Conservation (phyloP, 108 stramenopile species). For the Cyclotella baltica region DNA sequence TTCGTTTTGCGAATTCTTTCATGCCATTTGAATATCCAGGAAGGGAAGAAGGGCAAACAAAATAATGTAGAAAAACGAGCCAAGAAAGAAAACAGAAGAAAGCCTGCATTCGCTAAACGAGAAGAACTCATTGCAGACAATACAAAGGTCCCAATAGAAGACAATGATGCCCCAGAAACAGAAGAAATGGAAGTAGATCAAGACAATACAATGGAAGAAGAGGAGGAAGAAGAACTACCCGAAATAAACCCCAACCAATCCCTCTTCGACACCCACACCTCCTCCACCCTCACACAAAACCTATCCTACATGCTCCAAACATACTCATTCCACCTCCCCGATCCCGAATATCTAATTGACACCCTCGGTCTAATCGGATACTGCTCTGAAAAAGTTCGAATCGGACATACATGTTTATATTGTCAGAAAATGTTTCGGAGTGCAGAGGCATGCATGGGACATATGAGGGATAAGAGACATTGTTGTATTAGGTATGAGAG, state of each 20-base stretch:
- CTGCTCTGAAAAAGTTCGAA: constrained; percentile 94
- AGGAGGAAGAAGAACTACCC: constrained; percentile 59
- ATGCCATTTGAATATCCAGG: constrained; percentile 8
- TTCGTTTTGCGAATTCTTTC: neutral
- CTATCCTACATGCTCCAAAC: constrained; percentile 74
- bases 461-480: constrained; percentile 88
- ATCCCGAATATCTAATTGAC: constrained; percentile 87
- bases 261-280: constrained; percentile 83
- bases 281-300: constrained; percentile 64
- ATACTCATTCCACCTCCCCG: constrained; percentile 95
- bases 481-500: constrained; percentile 92
- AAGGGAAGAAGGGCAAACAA: constrained; percentile 18
- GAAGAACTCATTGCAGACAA: constrained; percentile 17
- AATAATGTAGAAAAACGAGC: neutral
- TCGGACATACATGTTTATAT: constrained; percentile 92
- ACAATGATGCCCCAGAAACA: neutral
- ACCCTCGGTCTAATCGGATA: constrained; percentile 88
- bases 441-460: constrained; percentile 75
- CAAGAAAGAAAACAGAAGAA: constrained; percentile 43
- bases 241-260: constrained; percentile 87
- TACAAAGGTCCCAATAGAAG: constrained; percentile 8
- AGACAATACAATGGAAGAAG: constrained; percentile 9
- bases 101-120: constrained; percentile 46
- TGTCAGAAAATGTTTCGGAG: constrained; percentile 87
- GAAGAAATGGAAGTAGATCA: constrained; percentile 6